Percentiles rank a stretch among this genome's conserved stretches.
These are phyloP conservation scores for Penicillium sp. DNA, from an alignment of 2,329 filamentous ascomycete genomes.

Conservation along the genomic window DNA sequence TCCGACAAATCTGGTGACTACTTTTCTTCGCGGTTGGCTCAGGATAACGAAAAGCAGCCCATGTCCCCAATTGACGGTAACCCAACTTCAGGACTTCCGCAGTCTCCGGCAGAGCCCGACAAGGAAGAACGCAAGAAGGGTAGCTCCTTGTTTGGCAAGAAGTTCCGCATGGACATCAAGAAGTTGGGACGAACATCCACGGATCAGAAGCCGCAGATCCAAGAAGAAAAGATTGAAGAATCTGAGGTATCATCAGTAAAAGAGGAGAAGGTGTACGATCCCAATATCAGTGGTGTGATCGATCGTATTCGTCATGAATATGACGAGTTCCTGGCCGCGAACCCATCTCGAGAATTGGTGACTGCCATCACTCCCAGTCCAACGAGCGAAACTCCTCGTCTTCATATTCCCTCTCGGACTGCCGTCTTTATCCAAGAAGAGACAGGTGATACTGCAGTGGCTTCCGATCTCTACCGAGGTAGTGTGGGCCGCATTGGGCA, in stretches of 20 bases:
- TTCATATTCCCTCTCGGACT: constrained; percentile 51
- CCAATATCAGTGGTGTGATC: constrained; percentile 48
- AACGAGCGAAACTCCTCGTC: constrained; percentile 46
- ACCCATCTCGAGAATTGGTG: constrained; percentile 38
- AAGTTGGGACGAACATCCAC: constrained; percentile 71
- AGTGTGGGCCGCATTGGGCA: constrained; percentile 75
- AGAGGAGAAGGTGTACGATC: constrained; percentile 47
- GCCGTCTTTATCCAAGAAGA: constrained; percentile 67
- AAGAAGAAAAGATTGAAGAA: constrained; percentile 71
- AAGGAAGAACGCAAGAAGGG: constrained; percentile 62
- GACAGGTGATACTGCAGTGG: constrained; percentile 61
- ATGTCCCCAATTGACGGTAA: constrained; percentile 46
- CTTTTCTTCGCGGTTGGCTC: constrained; percentile 63
- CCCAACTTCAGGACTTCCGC: constrained; percentile 45
- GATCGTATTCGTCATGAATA: constrained; percentile 49
- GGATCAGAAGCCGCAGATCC: constrained; percentile 68
- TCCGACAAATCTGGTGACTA: constrained; percentile 69
- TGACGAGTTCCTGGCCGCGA: constrained; percentile 41
- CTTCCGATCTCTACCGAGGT: constrained; percentile 86
- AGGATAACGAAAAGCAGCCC: constrained; percentile 54
- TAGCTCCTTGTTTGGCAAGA: constrained; percentile 73
- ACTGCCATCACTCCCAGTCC: constrained; percentile 45
- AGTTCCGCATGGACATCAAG: constrained; percentile 77
- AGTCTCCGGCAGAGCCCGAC: constrained; percentile 57
- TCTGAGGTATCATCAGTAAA: constrained; percentile 54